These are phyloP conservation scores for Magnaporthales sp. DNA, from an alignment of 2,329 filamentous ascomycete genomes.

Conservation along the genomic window DNA sequence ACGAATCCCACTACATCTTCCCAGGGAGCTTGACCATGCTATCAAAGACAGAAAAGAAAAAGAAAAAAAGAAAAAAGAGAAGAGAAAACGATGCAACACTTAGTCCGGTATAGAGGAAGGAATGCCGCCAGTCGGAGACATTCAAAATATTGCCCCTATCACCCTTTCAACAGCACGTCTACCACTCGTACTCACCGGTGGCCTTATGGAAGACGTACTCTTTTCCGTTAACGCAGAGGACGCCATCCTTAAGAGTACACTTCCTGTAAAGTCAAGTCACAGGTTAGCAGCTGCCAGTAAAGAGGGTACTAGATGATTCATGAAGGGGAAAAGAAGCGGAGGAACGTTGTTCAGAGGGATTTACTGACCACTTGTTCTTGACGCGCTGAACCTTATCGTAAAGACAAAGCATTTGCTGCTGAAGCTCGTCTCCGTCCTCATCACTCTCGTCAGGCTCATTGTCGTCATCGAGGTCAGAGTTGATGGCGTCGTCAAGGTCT, in stretches of 20 bases:
- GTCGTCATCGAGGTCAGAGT: slow-evolving; percentile 95
- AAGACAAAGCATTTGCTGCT: slow-evolving; percentile 95
- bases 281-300: background rate
- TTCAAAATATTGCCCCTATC: background rate
- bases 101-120: background rate
- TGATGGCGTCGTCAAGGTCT: slow-evolving; percentile 75
- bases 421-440: slow-evolving; percentile 74
- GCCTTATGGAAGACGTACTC: slow-evolving; percentile 99
- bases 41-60: too few species aligned
- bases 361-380: slow-evolving; percentile 85
- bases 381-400: slow-evolving; percentile 99
- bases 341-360: background rate
- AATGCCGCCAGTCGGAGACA: background rate
- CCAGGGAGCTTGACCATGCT: too few species aligned
- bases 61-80: background rate
- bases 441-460: slow-evolving; percentile 78
- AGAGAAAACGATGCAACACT: background rate
- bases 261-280: slow-evolving; percentile 50
- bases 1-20: background rate
- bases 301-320: background rate
- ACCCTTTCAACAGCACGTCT: slow-evolving; percentile 15
- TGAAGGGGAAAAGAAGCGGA: slow-evolving; percentile 8
- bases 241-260: slow-evolving; percentile 95
- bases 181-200: slow-evolving; percentile 97
- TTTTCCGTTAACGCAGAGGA: slow-evolving; percentile 85